These are phyloP conservation scores for Carex myosuroides DNA, from an alignment of 176 grass and related monocot genomes.

Conservation along the genomic window DNA sequence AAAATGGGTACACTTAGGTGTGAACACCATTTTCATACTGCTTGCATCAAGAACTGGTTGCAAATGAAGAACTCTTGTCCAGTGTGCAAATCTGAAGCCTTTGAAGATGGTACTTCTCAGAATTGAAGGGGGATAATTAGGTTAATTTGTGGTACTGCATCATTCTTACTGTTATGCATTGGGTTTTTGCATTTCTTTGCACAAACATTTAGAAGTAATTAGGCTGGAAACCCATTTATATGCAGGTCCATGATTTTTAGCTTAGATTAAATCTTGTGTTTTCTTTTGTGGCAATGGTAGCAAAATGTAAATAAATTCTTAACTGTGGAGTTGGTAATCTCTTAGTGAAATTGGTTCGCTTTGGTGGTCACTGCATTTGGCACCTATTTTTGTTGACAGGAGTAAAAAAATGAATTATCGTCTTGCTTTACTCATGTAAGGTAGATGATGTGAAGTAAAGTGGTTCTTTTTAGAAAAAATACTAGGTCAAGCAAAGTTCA, in stretches of 20 bases:
- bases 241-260: conserved; percentile 3
- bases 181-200: background rate
- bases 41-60: conserved; percentile 86
- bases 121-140: background rate
- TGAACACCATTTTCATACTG: conserved; percentile 57
- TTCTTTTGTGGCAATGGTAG: background rate
- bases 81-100: conserved; percentile 68
- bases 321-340: background rate
- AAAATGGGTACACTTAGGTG: conserved; percentile 50
- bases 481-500: background rate
- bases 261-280: background rate
- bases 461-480: too few species aligned
- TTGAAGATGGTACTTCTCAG: conserved; percentile 19
- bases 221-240: background rate
- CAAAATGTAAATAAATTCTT: conserved; percentile 18
- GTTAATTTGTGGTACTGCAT: background rate
- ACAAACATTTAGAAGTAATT: background rate
- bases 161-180: background rate
- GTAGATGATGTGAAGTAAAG: too few species aligned
- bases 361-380: background rate
- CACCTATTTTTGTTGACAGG: background rate
- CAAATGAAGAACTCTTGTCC: conserved; percentile 76
- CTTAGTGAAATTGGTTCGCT: background rate
- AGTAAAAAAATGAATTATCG: background rate
- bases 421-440: background rate